Conservation (phyloP, 441 rosid species). For the Rhodomyrtus psidioides region DNA sequence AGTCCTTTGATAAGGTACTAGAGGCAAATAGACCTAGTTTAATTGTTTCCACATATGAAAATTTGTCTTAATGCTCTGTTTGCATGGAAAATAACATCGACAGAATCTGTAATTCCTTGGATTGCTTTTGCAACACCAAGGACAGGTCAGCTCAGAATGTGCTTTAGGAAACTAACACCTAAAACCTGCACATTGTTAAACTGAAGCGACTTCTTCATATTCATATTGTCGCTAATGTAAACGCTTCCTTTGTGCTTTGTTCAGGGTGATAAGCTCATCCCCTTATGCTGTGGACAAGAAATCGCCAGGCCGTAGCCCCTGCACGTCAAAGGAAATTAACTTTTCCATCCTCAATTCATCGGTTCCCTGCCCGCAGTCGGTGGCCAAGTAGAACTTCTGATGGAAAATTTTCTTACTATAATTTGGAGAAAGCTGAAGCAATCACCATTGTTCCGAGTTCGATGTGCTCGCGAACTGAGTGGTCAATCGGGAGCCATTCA, state of each 20-base stretch:
- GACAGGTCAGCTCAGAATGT: neutral
- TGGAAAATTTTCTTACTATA: neutral
- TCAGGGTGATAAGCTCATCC: slow-evolving; percentile 31
- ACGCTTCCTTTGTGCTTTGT: neutral
- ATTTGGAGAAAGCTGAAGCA: neutral
- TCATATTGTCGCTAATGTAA: neutral
- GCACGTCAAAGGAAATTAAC: slow-evolving; percentile 24
- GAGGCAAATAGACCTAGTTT: neutral
- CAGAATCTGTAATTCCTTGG: neutral
- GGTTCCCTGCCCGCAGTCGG: slow-evolving; percentile 13
- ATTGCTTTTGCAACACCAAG: neutral
- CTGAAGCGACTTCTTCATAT: neutral
- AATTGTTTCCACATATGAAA: neutral
- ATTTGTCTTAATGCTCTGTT: neutral
- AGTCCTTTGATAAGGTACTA: neutral
- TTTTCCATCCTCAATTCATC: slow-evolving; percentile 31
- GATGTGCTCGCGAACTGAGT: neutral
- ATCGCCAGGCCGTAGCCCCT: slow-evolving; percentile 26
- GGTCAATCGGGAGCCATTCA: neutral
- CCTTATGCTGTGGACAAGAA: slow-evolving; percentile 36
- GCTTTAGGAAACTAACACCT: neutral
- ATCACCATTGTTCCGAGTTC: neutral
- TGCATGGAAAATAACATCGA: neutral
- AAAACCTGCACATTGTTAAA: neutral
- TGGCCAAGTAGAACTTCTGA: neutral